A percentile compares a stretch with the other conserved stretches of the same genome.
These are phyloP conservation scores for Avena atlantica DNA, from an alignment of 176 grass and related monocot genomes.

Conservation along the genomic window DNA sequence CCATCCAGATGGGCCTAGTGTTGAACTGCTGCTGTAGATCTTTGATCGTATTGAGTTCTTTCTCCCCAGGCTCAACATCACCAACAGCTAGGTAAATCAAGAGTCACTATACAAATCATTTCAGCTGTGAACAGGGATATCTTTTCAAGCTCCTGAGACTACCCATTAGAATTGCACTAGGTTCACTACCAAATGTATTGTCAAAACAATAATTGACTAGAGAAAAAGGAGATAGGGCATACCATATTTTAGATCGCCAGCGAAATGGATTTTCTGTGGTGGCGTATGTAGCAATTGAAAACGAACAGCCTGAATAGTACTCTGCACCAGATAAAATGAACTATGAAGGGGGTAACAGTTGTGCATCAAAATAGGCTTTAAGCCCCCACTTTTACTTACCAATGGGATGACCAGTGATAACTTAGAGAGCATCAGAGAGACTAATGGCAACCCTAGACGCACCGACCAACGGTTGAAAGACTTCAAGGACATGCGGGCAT, in stretches of 20 bases:
- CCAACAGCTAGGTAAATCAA: constrained; percentile 66
- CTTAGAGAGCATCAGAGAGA: constrained; percentile 85
- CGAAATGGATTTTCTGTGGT: constrained; percentile 80
- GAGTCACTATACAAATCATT: constrained; percentile 38
- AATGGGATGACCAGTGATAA: constrained; percentile 77
- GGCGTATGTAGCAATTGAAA: constrained; percentile 81
- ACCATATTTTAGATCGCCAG: constrained; percentile 93
- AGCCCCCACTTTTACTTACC: constrained; percentile 47
- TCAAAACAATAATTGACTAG: not conserved
- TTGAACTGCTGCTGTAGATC: constrained; percentile 63
- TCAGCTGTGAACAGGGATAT: constrained; percentile 35
- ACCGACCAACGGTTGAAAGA: constrained; percentile 84
- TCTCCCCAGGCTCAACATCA: constrained; percentile 54
- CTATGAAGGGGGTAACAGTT: constrained; percentile 17
- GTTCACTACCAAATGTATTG: constrained; percentile 7
- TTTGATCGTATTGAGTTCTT: constrained; percentile 56
- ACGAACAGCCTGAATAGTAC: constrained; percentile 71
- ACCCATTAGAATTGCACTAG: constrained; percentile 15
- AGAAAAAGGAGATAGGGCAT: constrained; percentile 19
- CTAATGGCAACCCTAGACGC: constrained; percentile 60
- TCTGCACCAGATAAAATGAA: constrained; percentile 63
- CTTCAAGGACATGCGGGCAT: constrained; percentile 84
- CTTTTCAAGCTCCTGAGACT: constrained; percentile 43
- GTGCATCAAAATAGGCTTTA: constrained; percentile 14
- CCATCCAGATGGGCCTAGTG: constrained; percentile 76